phyloP scores from a whole-genome alignment of 2,329 filamentous ascomycete species.

The Aureobasidium sp. region DNA sequence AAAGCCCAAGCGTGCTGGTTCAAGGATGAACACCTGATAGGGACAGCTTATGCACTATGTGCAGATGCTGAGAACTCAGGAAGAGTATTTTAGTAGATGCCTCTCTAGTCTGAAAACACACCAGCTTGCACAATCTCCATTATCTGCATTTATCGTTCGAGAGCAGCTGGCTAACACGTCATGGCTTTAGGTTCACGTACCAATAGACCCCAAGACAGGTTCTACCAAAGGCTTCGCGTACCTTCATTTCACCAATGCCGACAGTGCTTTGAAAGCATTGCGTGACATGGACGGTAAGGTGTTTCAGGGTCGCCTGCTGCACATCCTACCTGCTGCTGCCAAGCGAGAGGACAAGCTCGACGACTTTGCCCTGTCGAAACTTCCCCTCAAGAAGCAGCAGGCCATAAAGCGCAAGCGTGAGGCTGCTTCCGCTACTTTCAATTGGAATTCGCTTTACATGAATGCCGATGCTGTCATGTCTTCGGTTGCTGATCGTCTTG shows the following conservation, averaged over 20 bases:
- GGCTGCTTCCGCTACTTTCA: slow-evolving; percentile 71
- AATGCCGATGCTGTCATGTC: slow-evolving; percentile 87
- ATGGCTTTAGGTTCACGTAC: slow-evolving; percentile 67
- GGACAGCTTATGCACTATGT: slow-evolving; percentile 87
- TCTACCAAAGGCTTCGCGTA: slow-evolving; percentile 86
- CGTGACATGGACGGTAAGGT: slow-evolving; percentile 70
- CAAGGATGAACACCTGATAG: slow-evolving; percentile 98
- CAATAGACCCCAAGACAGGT: slow-evolving; percentile 60
- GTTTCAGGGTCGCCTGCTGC: slow-evolving; percentile 86
- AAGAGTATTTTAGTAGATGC: slow-evolving; percentile 99
- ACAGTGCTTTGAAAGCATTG: slow-evolving; percentile 70
- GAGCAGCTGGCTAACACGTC: slow-evolving; percentile 12
- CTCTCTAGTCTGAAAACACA: slow-evolving; percentile 67
- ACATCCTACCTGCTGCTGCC: slow-evolving; percentile 75
- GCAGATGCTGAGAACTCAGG: slow-evolving; percentile 82
- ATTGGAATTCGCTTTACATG: slow-evolving; percentile 99
- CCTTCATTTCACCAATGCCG: slow-evolving; percentile 65
- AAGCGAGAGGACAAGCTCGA: slow-evolving; percentile 78
- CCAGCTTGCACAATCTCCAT: not conserved
- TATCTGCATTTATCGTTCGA: not conserved
- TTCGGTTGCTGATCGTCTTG: slow-evolving; percentile 76
- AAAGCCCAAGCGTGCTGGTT: slow-evolving; percentile 11
- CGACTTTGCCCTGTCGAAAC: slow-evolving; percentile 80
- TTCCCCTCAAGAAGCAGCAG: slow-evolving; percentile 91
- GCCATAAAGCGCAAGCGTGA: slow-evolving; percentile 78